phyloP scores from a whole-genome alignment of 257 asterid species.

The Solanum tarapatanum region DNA sequence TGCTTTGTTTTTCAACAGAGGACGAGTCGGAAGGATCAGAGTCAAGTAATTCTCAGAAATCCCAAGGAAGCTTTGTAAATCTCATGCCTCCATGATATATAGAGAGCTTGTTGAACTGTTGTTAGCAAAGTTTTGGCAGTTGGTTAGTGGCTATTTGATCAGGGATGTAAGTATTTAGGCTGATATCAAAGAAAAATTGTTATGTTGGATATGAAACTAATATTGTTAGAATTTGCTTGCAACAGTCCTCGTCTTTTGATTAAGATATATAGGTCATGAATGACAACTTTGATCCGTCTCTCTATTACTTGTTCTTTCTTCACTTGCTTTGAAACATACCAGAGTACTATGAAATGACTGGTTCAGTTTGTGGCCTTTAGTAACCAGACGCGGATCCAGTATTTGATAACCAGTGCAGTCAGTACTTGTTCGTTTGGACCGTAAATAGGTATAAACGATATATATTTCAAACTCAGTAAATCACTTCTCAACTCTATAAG shows the following conservation, averaged over 20 bases:
- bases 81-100: constrained; percentile 21
- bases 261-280: neutral
- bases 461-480: no score
- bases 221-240: constrained; percentile 8
- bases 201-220: constrained; percentile 1
- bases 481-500: no score
- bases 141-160: neutral
- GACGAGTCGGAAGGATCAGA: constrained; percentile 69
- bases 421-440: neutral
- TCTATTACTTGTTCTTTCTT: neutral
- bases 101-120: neutral
- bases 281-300: constrained; percentile 8
- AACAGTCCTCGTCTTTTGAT: neutral
- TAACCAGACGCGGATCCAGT: neutral
- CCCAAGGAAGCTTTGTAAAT: constrained; percentile 24
- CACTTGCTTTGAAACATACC: neutral
- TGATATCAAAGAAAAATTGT: neutral
- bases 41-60: constrained; percentile 27
- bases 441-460: neutral
- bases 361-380: neutral
- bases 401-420: neutral
- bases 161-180: constrained; percentile 1
- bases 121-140: neutral
- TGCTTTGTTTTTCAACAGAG: constrained; percentile 32
- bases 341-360: neutral